Base-by-base conservation (phyloP, 495 filamentous ascomycete genomes). In the Penicillium paxilli region DNA sequence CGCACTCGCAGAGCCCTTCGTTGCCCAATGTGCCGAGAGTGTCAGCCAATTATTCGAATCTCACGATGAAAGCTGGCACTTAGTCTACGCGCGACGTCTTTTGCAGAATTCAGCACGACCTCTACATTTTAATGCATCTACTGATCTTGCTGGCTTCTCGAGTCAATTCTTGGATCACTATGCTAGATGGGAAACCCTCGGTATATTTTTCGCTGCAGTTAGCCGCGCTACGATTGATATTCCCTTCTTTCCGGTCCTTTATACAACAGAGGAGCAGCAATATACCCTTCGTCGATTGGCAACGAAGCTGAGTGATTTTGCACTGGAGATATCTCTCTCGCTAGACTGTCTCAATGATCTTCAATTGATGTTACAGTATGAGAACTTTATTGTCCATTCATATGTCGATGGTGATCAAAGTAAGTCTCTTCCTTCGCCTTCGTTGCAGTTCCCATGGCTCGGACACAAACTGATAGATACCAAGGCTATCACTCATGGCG, bases 381-480 rank as follows among this genome's bases (percentile, higher is more conserved):
- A 77, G 49, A 77, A 76, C 35, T 75, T 76, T 19, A 76, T 77
- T 33, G 59, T 76, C 1, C 73, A 75, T 47, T 76, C 73, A 0
- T 65, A 70, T 35, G 66, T 75, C n/a, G 69, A 76, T 50, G 74
- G 74, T 23, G 74, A 76, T 46, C 73, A 77, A 50, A 76, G 74
- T 77, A 51, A 58, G 60, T 47, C 8, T 8, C 35, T 23, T 4
- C 14, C 35, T 40, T 12, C 21, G 20, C n/a, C n/a, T n/a, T n/a
- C n/a, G n/a, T n/a, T n/a, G n/a, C n/a, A n/a, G n/a, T n/a, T n/a
- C n/a, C n/a, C n/a, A n/a, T n/a, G n/a, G n/a, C n/a, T 44, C 14
- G 35, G 7, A 11, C 14, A 28, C 14, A 2, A 20, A 23, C 9
- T 10, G 28, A 30, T 19, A n/a, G 26, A 33, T 53, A 30, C 44